Evolutionary conservation across 139 green algal species (phyloP), one percentile per base, ranked within the genome.

Genomic region (Chlamydomonas sp.): DNA sequence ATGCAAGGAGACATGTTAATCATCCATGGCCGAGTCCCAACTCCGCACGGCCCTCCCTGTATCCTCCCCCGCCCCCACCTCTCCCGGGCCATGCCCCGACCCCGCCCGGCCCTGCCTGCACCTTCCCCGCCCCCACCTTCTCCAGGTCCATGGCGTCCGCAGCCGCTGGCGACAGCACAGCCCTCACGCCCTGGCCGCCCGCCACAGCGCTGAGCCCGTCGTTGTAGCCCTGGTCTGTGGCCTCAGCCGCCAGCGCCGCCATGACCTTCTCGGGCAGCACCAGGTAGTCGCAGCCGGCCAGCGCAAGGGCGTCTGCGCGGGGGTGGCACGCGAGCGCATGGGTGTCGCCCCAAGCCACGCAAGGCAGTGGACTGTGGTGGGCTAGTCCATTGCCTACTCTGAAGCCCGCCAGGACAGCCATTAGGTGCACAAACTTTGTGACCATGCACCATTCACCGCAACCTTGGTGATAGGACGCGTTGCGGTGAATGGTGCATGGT

Each of bases 241-340:
- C 72, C 9, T 80, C 80, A 6, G 80, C 49, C 49, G 82, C 81
- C 67, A 98, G 91, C 31, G 89, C 88, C 6, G 79, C 80, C 69
- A 96, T 89, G 20, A 97, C 90, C 16, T 90, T 86, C 31, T 86
- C 83, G 3, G 91, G 84, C 18, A 96, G 61, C n/a, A 98, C 89
- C 79, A 97, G 77, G 90, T 95, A 97, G 89, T 97, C 95, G 17
- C 90, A 90, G 10, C 96, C 96, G n/a, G 96, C 92, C 49, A 98
- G 89, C 4, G 92, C 91, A 49, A 98, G 77, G 1, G 93, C 95
- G 77, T 98, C 95, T 92, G 92, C 84, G 7, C 6, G 49, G 16
- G 58, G 10, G 62, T 76, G 31, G 49, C 3, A 63, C 15, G 57
- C 20, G 74, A 6, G 57, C n/a, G 74, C 3, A 6, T 17, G 74